A percentile compares a stretch with the other conserved stretches of the same genome.
These are phyloP conservation scores for Cladosporium sp. DNA, from an alignment of 2,329 filamentous ascomycete genomes.

Conservation along the genomic window DNA sequence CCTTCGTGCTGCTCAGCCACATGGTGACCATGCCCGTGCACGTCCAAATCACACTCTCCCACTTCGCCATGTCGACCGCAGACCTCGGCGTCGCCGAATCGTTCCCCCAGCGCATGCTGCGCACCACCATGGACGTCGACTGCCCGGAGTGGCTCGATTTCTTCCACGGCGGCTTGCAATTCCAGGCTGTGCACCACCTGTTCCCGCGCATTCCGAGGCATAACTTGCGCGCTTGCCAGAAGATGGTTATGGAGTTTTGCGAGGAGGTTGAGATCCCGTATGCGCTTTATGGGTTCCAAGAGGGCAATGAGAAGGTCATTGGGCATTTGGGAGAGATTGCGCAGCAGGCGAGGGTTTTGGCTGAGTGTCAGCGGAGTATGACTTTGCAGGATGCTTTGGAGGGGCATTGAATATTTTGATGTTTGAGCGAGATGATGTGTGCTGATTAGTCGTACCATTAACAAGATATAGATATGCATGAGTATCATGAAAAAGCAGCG, in stretches of 20 bases:
- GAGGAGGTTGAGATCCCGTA: constrained; percentile 66
- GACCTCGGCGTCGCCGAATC: constrained; percentile 66
- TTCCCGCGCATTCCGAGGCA: constrained; percentile 70
- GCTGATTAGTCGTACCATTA: background rate
- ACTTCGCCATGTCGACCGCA: constrained; percentile 71
- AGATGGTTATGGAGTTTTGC: constrained; percentile 64
- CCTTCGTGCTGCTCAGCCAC: constrained; percentile 66
- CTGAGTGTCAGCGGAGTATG: constrained; percentile 55
- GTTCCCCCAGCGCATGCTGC: constrained; percentile 68
- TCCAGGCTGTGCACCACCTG: constrained; percentile 71
- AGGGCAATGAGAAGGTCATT: constrained; percentile 63
- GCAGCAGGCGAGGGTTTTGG: constrained; percentile 61
- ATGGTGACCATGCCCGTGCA: constrained; percentile 68
- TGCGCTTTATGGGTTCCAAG: constrained; percentile 61
- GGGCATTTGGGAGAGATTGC: constrained; percentile 59
- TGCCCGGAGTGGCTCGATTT: constrained; percentile 73
- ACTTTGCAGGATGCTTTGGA: constrained; percentile 35
- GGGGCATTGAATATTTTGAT: constrained; percentile 28
- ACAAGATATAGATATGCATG: background rate
- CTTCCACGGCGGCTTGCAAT: constrained; percentile 71
- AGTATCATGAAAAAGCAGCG: background rate
- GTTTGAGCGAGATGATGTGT: background rate
- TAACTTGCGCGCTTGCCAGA: constrained; percentile 64
- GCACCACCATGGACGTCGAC: constrained; percentile 74
- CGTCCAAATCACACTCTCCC: constrained; percentile 70